Evolutionary conservation across 1,139 yeast species (phyloP), one percentile per base, ranked within the genome.

Genomic region (Geotrichum restrictum): DNA sequence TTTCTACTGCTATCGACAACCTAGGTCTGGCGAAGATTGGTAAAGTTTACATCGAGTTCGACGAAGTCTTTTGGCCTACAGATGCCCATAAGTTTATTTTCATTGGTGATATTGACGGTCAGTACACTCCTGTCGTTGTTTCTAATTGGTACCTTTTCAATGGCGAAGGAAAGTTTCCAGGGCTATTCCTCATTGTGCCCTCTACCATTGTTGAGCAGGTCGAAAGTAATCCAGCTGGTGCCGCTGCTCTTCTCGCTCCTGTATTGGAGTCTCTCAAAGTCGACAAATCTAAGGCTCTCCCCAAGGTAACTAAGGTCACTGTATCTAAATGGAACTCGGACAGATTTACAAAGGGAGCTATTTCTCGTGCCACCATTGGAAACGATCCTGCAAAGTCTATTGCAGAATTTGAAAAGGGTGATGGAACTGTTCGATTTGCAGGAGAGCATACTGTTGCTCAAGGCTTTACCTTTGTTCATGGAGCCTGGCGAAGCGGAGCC

Each of bases 401-500:
- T 3, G 68, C 82, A 6, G 79, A 81, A 3, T 72, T 87, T 52
- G 75, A 77, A 34, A 76, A 78, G 31, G 87, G 86, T 0, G 74
- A 73, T 42, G 85, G 82, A 36, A 47, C 61, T 8, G 73, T 88
- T 4, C 72, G 93, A 49, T 88, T 88, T 71, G 95, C 95, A 0
- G 96, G 96, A 4, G 96, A 88, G 66, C 95, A 87, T 63, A 80
- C 95, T 1, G 76, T 79, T 24, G 69, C 77, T 59, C 85, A 83
- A 54, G 95, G 94, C 8, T 84, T 86, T 19, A 95, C 95, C 0
- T 85, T 93, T 69, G 89, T 83, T 2, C 93, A 88, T 67, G 96
- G 95, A 14, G 96, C 96, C 0, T 88, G 85, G 77, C 70, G 71
- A 49, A 82, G 91, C 64, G 96, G 95, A 1, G 65, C 65, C 51